Evolutionary conservation across 441 rosid species (phyloP).

Genomic region (Adansonia gregorii): DNA sequence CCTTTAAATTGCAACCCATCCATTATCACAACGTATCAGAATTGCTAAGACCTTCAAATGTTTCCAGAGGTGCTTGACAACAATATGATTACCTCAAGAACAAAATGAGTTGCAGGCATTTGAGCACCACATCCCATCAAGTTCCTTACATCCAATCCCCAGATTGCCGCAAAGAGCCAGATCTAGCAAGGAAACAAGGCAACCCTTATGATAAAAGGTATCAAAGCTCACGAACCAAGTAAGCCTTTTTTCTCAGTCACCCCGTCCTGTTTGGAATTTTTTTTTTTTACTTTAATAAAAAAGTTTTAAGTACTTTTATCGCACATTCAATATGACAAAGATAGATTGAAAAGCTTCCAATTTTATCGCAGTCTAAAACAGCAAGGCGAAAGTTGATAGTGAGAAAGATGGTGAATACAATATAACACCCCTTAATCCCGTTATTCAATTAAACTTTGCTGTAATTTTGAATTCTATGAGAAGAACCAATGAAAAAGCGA

Average conservation of each 20-base stretch:
- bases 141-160: conserved; percentile 83
- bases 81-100: conserved; percentile 62
- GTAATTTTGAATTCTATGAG: neutral
- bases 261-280: conserved; percentile 25
- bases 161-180: conserved; percentile 69
- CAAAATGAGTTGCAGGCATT: conserved; percentile 54
- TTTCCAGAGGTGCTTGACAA: conserved; percentile 45
- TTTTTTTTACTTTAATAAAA: neutral
- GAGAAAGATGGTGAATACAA: neutral
- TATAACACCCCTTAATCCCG: neutral
- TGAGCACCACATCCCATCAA: conserved; percentile 73
- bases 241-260: conserved; percentile 28
- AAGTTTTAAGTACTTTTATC: conserved; percentile 10
- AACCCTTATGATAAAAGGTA: conserved; percentile 47
- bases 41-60: conserved; percentile 26
- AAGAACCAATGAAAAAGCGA: neutral
- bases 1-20: conserved; percentile 48
- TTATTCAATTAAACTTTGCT: neutral
- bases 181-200: conserved; percentile 86
- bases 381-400: neutral
- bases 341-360: neutral
- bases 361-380: neutral
- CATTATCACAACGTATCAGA: conserved; percentile 35
- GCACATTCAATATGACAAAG: neutral
- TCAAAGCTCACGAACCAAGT: conserved; percentile 36